Conservation (phyloP, 225 moss, liverwort and hornwort species). For the Marchantia polymorpha region DNA sequence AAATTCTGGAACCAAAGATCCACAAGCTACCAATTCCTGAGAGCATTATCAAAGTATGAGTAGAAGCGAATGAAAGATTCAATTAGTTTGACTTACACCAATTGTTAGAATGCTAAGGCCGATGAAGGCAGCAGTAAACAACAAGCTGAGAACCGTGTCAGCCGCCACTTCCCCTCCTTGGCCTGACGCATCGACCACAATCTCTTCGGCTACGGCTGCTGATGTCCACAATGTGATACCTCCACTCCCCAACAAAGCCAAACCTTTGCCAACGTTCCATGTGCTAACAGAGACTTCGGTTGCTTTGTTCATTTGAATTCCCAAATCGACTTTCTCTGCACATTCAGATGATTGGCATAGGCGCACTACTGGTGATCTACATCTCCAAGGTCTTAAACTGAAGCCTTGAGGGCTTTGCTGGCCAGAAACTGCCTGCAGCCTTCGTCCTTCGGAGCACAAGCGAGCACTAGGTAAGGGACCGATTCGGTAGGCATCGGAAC, state of each 20-base stretch:
- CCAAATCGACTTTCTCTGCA: not conserved
- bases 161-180: constrained; percentile 3
- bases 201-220: constrained; percentile 18
- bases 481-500: not conserved
- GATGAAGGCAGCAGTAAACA: constrained; percentile 24
- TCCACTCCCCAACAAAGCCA: not conserved
- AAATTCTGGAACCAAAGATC: too few species aligned
- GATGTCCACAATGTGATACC: not conserved
- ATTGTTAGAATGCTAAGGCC: constrained; percentile 23
- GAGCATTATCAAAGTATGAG: too few species aligned
- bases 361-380: not conserved
- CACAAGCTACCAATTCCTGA: too few species aligned
- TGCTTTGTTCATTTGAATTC: too few species aligned
- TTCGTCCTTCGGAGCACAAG: not conserved
- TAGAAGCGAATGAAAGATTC: not conserved
- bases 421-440: not conserved
- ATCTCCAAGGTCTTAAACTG: not conserved
- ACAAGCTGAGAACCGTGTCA: constrained; percentile 9
- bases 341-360: not conserved
- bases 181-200: constrained; percentile 10
- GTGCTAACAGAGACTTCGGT: not conserved
- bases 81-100: constrained; percentile 21
- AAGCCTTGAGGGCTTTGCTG: not conserved
- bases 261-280: not conserved
- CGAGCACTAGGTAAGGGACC: not conserved